phyloP scores from a whole-genome alignment of 768 basidiomycete species.

The Mrakia gelida region DNA sequence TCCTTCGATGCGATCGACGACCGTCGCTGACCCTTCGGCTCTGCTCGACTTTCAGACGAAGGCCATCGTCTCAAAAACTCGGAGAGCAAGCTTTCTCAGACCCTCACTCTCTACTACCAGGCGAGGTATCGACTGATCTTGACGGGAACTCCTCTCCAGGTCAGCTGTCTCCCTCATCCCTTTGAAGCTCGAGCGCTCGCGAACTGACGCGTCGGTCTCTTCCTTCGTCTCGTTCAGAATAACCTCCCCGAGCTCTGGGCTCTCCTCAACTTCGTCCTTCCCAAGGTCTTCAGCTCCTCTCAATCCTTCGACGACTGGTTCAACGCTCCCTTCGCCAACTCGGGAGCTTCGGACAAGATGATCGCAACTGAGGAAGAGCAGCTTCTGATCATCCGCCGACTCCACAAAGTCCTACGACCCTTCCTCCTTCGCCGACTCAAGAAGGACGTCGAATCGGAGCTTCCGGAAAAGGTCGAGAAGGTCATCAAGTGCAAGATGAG shows the following conservation, averaged over 20 bases:
- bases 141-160: constrained; percentile 88
- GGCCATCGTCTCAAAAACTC: constrained; percentile 98
- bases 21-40: not conserved
- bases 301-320: constrained; percentile 99
- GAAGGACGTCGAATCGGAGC: constrained; percentile 91
- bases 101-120: constrained; percentile 85
- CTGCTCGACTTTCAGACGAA: constrained; percentile 55
- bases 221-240: constrained; percentile 37
- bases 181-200: not conserved
- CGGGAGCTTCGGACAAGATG: constrained; percentile 91
- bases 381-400: constrained; percentile 88
- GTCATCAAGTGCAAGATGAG: constrained; percentile 96
- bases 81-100: constrained; percentile 79
- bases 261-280: constrained; percentile 53
- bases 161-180: constrained; percentile 14
- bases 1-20: not conserved
- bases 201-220: constrained; percentile 2
- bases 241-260: constrained; percentile 50
- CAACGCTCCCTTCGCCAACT: constrained; percentile 97
- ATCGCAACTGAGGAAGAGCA: constrained; percentile 99
- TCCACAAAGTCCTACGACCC: constrained; percentile 91
- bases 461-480: constrained; percentile 97
- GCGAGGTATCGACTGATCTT: constrained; percentile 91
- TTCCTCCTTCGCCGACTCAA: constrained; percentile 89
- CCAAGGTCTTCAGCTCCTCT: constrained; percentile 96